These are phyloP conservation scores for Fusarium sp. DNA, from an alignment of 2,329 filamentous ascomycete species.

Conservation along the genomic window DNA sequence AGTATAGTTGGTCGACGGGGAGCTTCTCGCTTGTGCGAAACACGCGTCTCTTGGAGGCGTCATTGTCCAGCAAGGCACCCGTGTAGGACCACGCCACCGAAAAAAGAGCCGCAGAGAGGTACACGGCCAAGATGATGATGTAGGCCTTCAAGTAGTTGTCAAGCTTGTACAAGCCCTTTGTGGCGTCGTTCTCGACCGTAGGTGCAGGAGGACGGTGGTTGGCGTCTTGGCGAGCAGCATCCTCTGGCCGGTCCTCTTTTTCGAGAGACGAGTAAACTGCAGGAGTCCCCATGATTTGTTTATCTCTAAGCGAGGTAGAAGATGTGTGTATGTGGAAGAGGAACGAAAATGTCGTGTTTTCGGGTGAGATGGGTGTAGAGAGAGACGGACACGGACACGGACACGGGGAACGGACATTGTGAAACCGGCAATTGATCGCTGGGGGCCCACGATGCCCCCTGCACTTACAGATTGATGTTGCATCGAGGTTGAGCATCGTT, in stretches of 20 bases:
- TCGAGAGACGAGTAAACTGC: conserved; percentile 30
- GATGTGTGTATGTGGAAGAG: neutral
- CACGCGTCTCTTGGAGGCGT: conserved; percentile 36
- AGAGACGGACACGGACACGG: conserved; percentile 33
- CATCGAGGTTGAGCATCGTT: neutral
- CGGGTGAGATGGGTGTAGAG: neutral
- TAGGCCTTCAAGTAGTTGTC: conserved; percentile 33
- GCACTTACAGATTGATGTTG: neutral
- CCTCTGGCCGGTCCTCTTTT: conserved; percentile 29
- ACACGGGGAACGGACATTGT: conserved; percentile 17
- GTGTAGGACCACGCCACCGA: conserved; percentile 34
- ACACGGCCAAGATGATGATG: conserved; percentile 22
- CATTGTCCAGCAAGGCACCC: conserved; percentile 25
- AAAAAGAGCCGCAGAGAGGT: conserved; percentile 16
- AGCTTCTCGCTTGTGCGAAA: conserved; percentile 24
- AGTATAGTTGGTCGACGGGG: conserved; percentile 34
- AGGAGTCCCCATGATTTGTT: conserved; percentile 19
- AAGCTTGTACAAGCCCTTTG: conserved; percentile 27
- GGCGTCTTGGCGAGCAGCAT: conserved; percentile 3
- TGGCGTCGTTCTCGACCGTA: neutral
- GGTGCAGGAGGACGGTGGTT: neutral
- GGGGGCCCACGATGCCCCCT: neutral
- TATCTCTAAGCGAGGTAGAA: neutral
- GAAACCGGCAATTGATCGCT: conserved; percentile 28
- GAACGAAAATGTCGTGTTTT: neutral